Conservation (phyloP, 2,329 filamentous ascomycete genomes). For the Penicillium vulpinum region DNA sequence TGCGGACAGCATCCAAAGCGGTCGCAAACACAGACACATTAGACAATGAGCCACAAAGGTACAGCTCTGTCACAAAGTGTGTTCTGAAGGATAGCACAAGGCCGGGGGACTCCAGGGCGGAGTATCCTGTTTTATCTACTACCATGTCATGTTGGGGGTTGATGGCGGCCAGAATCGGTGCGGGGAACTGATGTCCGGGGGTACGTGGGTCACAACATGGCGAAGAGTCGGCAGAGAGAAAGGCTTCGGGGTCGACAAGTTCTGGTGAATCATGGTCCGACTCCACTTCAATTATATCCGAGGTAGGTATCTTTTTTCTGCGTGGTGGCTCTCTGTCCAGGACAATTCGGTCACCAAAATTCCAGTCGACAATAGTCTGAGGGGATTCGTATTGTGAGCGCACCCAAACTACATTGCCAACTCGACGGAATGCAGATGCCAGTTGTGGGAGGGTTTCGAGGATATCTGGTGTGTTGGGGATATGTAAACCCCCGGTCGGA, state of each 20-base stretch:
- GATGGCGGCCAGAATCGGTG: constrained; percentile 52
- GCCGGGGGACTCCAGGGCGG: constrained; percentile 74
- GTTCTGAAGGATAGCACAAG: constrained; percentile 76
- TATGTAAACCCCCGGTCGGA: constrained; percentile 65
- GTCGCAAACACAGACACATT: constrained; percentile 91
- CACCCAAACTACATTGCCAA: constrained; percentile 80
- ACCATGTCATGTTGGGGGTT: constrained; percentile 54
- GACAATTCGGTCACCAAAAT: constrained; percentile 49
- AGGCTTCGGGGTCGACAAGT: constrained; percentile 44
- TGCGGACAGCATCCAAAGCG: constrained; percentile 81
- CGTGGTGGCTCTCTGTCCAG: constrained; percentile 31
- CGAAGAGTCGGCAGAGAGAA: constrained; percentile 37
- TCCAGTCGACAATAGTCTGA: constrained; percentile 56
- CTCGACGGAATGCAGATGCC: constrained; percentile 69
- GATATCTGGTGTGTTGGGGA: constrained; percentile 64
- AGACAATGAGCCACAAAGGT: constrained; percentile 80
- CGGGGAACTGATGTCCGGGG: constrained; percentile 52
- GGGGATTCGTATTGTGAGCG: constrained; percentile 70
- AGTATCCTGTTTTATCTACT: constrained; percentile 76
- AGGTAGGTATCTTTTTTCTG: constrained; percentile 5
- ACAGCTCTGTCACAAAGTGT: constrained; percentile 86
- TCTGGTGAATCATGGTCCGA: constrained; percentile 22
- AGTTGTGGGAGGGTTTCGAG: constrained; percentile 66
- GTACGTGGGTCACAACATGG: constrained; percentile 44
- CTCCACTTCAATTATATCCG: constrained; percentile 24